These are phyloP conservation scores for Aspergillus alliaceus DNA, from an alignment of 2,329 filamentous ascomycete species.

Conservation along the genomic window DNA sequence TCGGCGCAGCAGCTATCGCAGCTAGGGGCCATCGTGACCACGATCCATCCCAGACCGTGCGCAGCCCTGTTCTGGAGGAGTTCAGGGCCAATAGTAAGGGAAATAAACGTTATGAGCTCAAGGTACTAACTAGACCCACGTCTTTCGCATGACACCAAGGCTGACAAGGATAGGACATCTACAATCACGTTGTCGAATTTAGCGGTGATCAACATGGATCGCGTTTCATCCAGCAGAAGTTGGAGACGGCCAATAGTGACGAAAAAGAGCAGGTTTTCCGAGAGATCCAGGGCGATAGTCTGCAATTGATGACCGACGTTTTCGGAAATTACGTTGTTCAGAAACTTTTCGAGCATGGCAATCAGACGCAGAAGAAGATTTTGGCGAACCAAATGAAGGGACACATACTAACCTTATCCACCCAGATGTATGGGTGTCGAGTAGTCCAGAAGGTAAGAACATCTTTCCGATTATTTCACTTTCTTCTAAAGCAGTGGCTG, in stretches of 20 bases:
- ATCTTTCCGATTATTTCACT: not conserved
- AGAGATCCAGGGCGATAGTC: slow-evolving; percentile 79
- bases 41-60: slow-evolving; percentile 60
- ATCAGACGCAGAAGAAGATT: slow-evolving; percentile 86
- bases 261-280: slow-evolving; percentile 89
- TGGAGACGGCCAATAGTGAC: slow-evolving; percentile 90
- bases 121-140: slow-evolving; percentile 46
- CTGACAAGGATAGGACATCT: slow-evolving; percentile 64
- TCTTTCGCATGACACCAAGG: not conserved
- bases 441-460: slow-evolving; percentile 82
- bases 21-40: slow-evolving; percentile 54
- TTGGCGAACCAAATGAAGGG: slow-evolving; percentile 85
- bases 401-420: slow-evolving; percentile 74
- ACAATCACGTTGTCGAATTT: slow-evolving; percentile 85
- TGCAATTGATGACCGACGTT: slow-evolving; percentile 92
- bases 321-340: slow-evolving; percentile 99
- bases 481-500: slow-evolving; percentile 11
- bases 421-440: slow-evolving; percentile 89
- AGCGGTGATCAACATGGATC: slow-evolving; percentile 95
- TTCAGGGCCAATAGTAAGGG: slow-evolving; percentile 73
- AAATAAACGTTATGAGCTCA: slow-evolving; percentile 76
- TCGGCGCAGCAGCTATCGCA: slow-evolving; percentile 34
- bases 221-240: slow-evolving; percentile 89
- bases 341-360: slow-evolving; percentile 95
- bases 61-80: slow-evolving; percentile 75